A percentile compares a stretch with the other conserved stretches of the same genome.
These are phyloP conservation scores for Calonectria crousiana DNA, from an alignment of 2,329 filamentous ascomycete genomes.

Conservation along the genomic window DNA sequence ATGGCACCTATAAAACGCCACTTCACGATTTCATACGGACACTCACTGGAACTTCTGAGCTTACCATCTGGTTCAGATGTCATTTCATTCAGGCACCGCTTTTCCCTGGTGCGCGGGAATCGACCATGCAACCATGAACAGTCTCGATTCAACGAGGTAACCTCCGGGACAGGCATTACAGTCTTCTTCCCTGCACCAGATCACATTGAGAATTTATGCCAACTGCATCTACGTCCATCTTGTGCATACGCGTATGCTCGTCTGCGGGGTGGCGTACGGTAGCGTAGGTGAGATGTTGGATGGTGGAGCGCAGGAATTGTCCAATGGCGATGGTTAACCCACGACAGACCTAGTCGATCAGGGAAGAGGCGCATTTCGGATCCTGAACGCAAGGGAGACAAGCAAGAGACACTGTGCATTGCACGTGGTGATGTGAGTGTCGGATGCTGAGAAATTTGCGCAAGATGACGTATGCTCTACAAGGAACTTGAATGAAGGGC, in stretches of 20 bases:
- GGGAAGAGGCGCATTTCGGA: background rate
- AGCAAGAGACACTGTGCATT: background rate
- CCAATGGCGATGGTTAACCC: background rate
- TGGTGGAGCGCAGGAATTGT: background rate
- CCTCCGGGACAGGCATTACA: background rate
- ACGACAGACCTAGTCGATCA: background rate
- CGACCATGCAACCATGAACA: background rate
- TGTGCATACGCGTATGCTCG: slow-evolving; percentile 1
- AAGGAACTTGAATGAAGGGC: background rate
- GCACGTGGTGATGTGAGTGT: background rate
- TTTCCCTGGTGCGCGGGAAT: too few relatives aligned
- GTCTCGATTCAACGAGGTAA: background rate
- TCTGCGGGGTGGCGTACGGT: slow-evolving; percentile 1
- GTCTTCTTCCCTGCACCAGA: background rate
- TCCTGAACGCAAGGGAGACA: background rate
- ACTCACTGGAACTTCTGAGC: too few relatives aligned
- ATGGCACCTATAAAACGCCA: too few relatives aligned
- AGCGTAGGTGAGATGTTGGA: background rate
- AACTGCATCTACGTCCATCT: background rate
- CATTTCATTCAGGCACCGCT: background rate
- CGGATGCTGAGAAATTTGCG: background rate
- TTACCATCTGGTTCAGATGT: background rate
- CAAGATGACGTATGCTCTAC: background rate
- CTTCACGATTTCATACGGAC: background rate
- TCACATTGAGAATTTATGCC: background rate